These are phyloP conservation scores for Trichoderma parareesei DNA, from an alignment of 495 filamentous ascomycete genomes.

Conservation along the genomic window DNA sequence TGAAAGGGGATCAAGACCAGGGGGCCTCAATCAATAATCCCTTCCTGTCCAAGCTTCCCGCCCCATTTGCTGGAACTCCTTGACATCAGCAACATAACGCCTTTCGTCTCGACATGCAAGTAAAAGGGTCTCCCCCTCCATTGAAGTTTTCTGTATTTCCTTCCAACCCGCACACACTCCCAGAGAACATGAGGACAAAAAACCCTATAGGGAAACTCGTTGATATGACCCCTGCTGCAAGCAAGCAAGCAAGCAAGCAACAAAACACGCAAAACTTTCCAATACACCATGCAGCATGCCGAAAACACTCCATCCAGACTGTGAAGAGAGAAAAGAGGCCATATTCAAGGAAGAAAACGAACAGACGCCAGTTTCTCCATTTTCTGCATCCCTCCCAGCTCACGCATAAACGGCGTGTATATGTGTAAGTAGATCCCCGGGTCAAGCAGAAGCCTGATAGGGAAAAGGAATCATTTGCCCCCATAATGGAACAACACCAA, in stretches of 20 bases:
- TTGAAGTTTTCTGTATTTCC: neutral
- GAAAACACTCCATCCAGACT: neutral
- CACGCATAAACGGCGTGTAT: no score
- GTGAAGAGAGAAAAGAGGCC: neutral
- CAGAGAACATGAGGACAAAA: neutral
- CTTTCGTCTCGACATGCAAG: neutral
- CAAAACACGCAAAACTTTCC: neutral
- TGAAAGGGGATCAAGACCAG: neutral
- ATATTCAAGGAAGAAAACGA: neutral
- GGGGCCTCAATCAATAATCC: neutral
- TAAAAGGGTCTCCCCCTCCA: neutral
- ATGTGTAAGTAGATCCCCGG: no score
- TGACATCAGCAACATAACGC: neutral
- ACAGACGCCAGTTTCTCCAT: neutral
- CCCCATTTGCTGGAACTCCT: no score
- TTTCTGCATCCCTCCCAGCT: no score
- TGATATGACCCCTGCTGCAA: neutral
- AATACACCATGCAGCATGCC: slow-evolving; percentile 5
- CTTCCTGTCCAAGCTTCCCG: neutral
- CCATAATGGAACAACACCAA: neutral
- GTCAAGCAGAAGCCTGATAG: neutral
- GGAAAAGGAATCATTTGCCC: neutral
- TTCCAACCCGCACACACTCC: neutral
- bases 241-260: no score
- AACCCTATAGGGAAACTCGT: neutral